Conservation (phyloP, 208 protist genomes). For the Naegleria fowleri region DNA sequence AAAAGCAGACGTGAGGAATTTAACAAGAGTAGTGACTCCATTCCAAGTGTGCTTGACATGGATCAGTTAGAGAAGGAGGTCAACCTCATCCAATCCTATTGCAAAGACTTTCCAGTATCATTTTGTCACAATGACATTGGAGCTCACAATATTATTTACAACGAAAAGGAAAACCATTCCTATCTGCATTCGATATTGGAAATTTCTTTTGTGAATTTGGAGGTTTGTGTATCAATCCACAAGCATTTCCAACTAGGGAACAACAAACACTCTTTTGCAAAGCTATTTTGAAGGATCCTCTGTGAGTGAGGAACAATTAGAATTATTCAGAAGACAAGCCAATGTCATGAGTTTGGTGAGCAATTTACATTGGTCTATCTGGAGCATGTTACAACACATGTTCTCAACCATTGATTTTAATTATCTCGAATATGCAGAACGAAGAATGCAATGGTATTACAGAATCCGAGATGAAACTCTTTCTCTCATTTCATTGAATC, state of each 20-base stretch:
- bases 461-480: background rate
- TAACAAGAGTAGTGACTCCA: background rate
- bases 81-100: background rate
- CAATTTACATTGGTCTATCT: background rate
- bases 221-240: constrained; percentile 63
- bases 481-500: background rate
- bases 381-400: background rate
- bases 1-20: background rate
- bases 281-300: constrained; percentile 48
- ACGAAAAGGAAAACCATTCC: background rate
- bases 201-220: constrained; percentile 85
- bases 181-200: constrained; percentile 71
- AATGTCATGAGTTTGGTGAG: background rate
- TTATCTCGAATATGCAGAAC: constrained; percentile 6
- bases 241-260: constrained; percentile 65
- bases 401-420: constrained; percentile 18
- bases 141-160: background rate
- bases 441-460: background rate
- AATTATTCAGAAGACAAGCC: no score
- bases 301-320: background rate
- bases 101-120: background rate
- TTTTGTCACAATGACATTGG: constrained; percentile 25
- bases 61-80: background rate
- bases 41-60: background rate
- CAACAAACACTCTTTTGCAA: constrained; percentile 62